Evolutionary conservation across 371 early-diverging fungal genomes (phyloP).

Genomic region (Apophysomyces variabilis): DNA sequence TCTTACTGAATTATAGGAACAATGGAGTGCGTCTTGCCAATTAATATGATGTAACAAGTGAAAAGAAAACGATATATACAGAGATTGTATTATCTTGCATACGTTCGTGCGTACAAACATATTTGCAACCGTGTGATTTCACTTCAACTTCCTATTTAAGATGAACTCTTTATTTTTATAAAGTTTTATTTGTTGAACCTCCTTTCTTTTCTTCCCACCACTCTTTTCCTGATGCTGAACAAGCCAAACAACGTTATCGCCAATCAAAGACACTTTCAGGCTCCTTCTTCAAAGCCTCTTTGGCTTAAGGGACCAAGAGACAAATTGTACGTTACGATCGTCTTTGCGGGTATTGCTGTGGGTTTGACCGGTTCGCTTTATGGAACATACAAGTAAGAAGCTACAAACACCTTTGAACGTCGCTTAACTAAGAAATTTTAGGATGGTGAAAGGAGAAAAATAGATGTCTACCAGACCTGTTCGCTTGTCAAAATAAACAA

Average conservation of each 20-base stretch:
- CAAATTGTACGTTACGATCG: conserved; percentile 27
- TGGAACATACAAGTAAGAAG: conserved; percentile 35
- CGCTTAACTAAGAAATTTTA: background rate
- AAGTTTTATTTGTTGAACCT: no score
- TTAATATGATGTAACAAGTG: no score
- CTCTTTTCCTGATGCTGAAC: conserved; percentile 32
- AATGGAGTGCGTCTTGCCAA: no score
- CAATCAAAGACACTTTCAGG: conserved; percentile 43
- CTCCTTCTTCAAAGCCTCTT: conserved; percentile 35
- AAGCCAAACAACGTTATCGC: conserved; percentile 41
- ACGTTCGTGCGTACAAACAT: no score
- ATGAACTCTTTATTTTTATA: no score
- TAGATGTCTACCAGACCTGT: background rate
- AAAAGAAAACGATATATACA: no score
- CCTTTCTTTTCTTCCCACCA: background rate
- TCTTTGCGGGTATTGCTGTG: conserved; percentile 37
- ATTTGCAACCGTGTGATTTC: no score
- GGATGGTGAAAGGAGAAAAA: conserved; percentile 1
- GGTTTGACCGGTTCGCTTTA: conserved; percentile 36
- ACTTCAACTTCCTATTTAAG: no score
- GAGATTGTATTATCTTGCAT: no score
- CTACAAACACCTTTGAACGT: background rate
- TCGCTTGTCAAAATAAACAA: no score
- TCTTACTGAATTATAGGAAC: no score
- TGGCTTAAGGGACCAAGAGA: conserved; percentile 43